These are phyloP conservation scores for Bruguiera parviflora DNA, from an alignment of 345 rosid genomes.

Conservation along the genomic window DNA sequence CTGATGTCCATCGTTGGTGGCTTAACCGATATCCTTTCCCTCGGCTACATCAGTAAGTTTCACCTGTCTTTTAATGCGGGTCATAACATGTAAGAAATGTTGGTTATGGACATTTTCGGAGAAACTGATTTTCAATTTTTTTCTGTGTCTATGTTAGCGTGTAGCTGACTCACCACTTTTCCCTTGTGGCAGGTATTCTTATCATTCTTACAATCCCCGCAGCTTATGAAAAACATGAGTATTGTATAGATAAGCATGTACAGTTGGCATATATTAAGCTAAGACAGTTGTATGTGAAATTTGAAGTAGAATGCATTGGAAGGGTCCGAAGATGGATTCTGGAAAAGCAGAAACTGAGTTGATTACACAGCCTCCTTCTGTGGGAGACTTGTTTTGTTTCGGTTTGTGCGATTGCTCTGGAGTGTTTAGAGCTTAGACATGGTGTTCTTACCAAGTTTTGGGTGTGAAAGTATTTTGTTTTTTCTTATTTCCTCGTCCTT, in stretches of 20 bases:
- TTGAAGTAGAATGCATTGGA: conserved; percentile 35
- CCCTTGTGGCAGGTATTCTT: conserved; percentile 54
- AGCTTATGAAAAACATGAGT: conserved; percentile 63
- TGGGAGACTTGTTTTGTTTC: no score
- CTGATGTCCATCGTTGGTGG: conserved; percentile 61
- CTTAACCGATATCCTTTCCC: conserved; percentile 65
- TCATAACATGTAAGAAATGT: not conserved
- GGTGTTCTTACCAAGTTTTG: no score
- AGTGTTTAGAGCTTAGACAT: no score
- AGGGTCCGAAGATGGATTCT: conserved; percentile 44
- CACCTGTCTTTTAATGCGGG: not conserved
- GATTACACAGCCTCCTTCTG: conserved; percentile 3
- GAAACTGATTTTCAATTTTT: not conserved
- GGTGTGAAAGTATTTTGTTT: no score
- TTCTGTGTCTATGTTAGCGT: not conserved
- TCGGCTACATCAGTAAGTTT: conserved; percentile 67
- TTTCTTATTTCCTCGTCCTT: no score
- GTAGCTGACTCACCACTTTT: not conserved
- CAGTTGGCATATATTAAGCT: conserved; percentile 31
- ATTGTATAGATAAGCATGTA: conserved; percentile 43
- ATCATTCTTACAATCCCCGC: conserved; percentile 65
- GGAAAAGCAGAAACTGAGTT: conserved; percentile 58
- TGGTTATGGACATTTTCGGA: no score
- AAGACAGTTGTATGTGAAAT: conserved; percentile 41
- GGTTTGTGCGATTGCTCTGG: no score